These are phyloP conservation scores for Bathelium albidoporum DNA, from an alignment of 495 filamentous ascomycete species.

Conservation along the genomic window DNA sequence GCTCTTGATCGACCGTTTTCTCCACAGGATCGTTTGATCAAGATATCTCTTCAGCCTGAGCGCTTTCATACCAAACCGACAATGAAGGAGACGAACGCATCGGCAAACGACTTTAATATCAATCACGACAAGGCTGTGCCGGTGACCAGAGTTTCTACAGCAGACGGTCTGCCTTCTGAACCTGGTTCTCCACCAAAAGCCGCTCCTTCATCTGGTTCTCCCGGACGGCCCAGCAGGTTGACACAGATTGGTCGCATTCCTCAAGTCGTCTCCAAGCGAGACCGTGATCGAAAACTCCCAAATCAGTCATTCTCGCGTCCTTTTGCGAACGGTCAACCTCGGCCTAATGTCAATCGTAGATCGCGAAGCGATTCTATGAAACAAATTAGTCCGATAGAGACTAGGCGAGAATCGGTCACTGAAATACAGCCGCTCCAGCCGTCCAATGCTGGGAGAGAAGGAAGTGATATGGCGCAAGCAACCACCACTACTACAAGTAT, in stretches of 20 bases:
- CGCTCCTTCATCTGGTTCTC: constrained; percentile 24
- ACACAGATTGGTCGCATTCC: constrained; percentile 86
- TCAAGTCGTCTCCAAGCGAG: constrained; percentile 62
- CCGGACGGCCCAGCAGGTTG: constrained; percentile 34
- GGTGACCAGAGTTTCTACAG: not conserved
- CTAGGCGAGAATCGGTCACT: not conserved
- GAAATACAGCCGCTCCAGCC: not conserved
- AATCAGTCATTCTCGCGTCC: constrained; percentile 81
- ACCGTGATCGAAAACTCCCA: constrained; percentile 57
- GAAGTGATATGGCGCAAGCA: not conserved
- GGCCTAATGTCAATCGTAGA: constrained; percentile 29
- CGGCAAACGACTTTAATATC: not conserved
- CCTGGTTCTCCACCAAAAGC: constrained; percentile 27
- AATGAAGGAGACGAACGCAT: not conserved
- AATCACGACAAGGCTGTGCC: constrained; percentile 7
- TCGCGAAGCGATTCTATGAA: not conserved
- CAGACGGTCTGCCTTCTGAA: constrained; percentile 6
- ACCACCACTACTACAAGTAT: not conserved
- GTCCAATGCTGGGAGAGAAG: not conserved
- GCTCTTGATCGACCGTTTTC: not conserved
- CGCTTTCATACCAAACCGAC: not conserved
- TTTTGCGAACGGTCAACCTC: constrained; percentile 42
- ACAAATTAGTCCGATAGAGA: not conserved
- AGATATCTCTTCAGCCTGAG: not conserved
- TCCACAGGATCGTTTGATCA: not conserved